phyloP scores from a whole-genome alignment of 2,329 filamentous ascomycete genomes.

The Coniochaeta sp. region DNA sequence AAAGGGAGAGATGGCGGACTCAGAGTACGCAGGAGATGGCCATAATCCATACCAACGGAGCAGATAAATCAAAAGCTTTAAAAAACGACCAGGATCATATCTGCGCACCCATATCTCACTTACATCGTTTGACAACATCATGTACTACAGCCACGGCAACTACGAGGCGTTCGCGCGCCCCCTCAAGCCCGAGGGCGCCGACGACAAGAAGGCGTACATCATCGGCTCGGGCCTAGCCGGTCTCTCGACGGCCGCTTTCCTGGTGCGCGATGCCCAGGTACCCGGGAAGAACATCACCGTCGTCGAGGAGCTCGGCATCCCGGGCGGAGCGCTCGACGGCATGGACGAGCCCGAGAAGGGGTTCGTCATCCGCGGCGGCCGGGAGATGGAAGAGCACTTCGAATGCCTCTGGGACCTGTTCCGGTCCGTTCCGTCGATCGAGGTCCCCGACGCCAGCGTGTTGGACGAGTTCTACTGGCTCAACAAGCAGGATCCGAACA shows the following conservation, averaged over 20 bases:
- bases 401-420: constrained; percentile 23
- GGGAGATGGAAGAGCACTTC: constrained; percentile 24
- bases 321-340: constrained; percentile 22
- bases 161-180: constrained; percentile 15
- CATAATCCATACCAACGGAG: not conserved
- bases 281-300: constrained; percentile 24
- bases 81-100: not conserved
- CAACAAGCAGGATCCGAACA: constrained; percentile 17
- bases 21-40: not conserved
- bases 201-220: constrained; percentile 21
- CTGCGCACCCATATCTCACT: not conserved
- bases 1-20: not conserved
- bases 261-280: constrained; percentile 25
- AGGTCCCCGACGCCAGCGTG: constrained; percentile 18
- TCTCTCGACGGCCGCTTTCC: constrained; percentile 25
- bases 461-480: constrained; percentile 23
- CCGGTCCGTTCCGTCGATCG: constrained; percentile 19
- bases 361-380: constrained; percentile 26
- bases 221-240: constrained; percentile 26
- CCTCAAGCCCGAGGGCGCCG: constrained; percentile 12
- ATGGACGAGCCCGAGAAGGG: constrained; percentile 21
- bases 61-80: not conserved
- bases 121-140: constrained; percentile 7
- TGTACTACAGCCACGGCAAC: constrained; percentile 19
- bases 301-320: constrained; percentile 20